Conservation (phyloP, 108 stramenopile species). For the Fragilariopsis cylindrus region DNA sequence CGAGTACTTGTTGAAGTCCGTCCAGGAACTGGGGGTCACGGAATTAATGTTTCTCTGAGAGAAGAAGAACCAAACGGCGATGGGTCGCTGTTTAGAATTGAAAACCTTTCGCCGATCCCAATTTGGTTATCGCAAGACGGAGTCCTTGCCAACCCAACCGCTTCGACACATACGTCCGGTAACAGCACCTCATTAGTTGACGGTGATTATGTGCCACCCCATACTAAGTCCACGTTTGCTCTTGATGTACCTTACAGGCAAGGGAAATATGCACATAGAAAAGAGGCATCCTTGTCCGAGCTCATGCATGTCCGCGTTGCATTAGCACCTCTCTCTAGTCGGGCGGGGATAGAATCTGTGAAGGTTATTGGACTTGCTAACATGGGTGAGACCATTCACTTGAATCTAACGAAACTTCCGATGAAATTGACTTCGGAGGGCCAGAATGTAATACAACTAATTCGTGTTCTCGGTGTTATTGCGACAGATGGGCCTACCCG, state of each 20-base stretch:
- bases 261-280: constrained; percentile 62
- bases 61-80: constrained; percentile 62
- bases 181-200: constrained; percentile 20
- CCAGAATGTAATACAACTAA: constrained; percentile 31
- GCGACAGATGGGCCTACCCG: constrained; percentile 72
- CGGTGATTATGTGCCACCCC: constrained; percentile 51
- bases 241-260: constrained; percentile 74
- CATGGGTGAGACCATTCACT: constrained; percentile 50
- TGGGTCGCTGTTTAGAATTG: constrained; percentile 67
- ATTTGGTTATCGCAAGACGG: constrained; percentile 75
- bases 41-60: constrained; percentile 58
- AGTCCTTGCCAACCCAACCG: constrained; percentile 51
- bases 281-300: constrained; percentile 54
- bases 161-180: not conserved
- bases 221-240: constrained; percentile 46
- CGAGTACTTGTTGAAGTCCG: constrained; percentile 56
- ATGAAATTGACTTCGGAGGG: constrained; percentile 23
- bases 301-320: constrained; percentile 56
- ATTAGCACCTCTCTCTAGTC: constrained; percentile 57
- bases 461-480: constrained; percentile 59
- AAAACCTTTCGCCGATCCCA: constrained; percentile 69
- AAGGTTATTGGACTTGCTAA: constrained; percentile 57
- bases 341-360: constrained; percentile 67
- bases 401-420: constrained; percentile 61
- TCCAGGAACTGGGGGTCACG: constrained; percentile 63